These are phyloP conservation scores for Globisporangium megalacanthum DNA, from an alignment of 352 stramenopile species.

Conservation along the genomic window DNA sequence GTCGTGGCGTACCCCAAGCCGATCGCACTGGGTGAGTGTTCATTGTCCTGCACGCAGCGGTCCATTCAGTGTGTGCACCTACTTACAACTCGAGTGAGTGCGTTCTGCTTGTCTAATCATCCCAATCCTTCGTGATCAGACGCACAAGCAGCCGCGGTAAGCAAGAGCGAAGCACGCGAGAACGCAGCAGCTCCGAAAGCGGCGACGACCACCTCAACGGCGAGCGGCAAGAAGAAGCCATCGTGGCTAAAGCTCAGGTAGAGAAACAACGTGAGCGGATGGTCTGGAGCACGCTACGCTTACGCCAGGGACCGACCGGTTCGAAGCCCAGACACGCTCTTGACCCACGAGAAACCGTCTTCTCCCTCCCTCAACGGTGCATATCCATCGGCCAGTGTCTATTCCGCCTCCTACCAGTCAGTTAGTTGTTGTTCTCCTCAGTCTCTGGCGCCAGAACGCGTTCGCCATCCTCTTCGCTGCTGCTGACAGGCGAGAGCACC, in stretches of 20 bases:
- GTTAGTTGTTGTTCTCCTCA: neutral
- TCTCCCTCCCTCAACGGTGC: neutral
- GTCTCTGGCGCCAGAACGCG: neutral
- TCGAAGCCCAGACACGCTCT: too few relatives aligned
- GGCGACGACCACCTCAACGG: slow-evolving; percentile 20
- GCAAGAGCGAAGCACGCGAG: slow-evolving; percentile 15
- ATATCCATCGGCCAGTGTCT: slow-evolving; percentile 2
- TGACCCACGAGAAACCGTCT: neutral
- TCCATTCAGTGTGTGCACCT: too few relatives aligned
- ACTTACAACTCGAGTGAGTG: neutral
- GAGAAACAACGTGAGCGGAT: neutral
- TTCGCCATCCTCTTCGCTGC: neutral
- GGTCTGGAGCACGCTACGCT: too few relatives aligned
- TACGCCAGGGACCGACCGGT: too few relatives aligned
- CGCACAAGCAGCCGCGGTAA: slow-evolving; percentile 11
- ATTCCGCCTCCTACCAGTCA: neutral
- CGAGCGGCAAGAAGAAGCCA: slow-evolving; percentile 61
- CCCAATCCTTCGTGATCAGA: slow-evolving; percentile 15
- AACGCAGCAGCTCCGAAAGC: slow-evolving; percentile 27
- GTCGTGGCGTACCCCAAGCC: slow-evolving; percentile 36
- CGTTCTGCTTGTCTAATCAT: neutral
- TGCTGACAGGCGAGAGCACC: slow-evolving; percentile 5
- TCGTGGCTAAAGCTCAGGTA: slow-evolving; percentile 64
- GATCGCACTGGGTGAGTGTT: slow-evolving; percentile 27
- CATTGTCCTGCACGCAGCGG: neutral